A percentile compares a stretch with the other conserved stretches of the same genome.
Evolutionary conservation across 1,284 basidiomycete species (phyloP).

Genomic region (Erythrobasidium hasegawianum): DNA sequence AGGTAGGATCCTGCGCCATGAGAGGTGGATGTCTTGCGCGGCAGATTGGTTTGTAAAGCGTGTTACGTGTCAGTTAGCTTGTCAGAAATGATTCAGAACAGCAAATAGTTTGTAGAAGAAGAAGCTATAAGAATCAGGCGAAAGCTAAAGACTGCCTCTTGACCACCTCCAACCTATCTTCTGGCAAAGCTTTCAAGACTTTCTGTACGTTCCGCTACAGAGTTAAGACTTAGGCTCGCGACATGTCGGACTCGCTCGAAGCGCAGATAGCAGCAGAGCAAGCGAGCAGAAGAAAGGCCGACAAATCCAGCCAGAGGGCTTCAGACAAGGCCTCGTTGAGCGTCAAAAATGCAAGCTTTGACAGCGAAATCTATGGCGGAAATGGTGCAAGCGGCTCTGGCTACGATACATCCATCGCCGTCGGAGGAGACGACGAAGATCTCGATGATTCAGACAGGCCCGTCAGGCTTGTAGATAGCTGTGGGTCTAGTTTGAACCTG

Average conservation of each 20-base stretch:
- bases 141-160: too few species aligned
- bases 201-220: too few species aligned
- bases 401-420: conserved; percentile 33
- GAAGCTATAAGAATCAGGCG: too few species aligned
- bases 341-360: conserved; percentile 31
- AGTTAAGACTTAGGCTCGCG: not conserved
- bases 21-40: too few species aligned
- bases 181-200: too few species aligned
- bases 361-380: conserved; percentile 32
- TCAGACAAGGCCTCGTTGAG: conserved; percentile 26
- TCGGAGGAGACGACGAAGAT: conserved; percentile 31
- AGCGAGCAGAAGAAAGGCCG: conserved; percentile 12
- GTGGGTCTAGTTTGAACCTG: conserved; percentile 12
- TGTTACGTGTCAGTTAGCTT: too few species aligned
- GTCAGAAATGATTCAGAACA: too few species aligned
- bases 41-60: too few species aligned
- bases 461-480: conserved; percentile 34
- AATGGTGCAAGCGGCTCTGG: conserved; percentile 1
- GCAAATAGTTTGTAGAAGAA: too few species aligned
- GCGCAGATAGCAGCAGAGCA: conserved; percentile 35
- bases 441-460: conserved; percentile 38
- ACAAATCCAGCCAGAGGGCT: conserved; percentile 28
- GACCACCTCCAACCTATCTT: too few species aligned
- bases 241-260: conserved; percentile 28
- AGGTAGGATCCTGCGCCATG: not conserved